Percentiles rank a stretch among this genome's conserved stretches.
phyloP scores from a whole-genome alignment of 192 early-diverging fungal genomes.

The Podochytrium sp. region DNA sequence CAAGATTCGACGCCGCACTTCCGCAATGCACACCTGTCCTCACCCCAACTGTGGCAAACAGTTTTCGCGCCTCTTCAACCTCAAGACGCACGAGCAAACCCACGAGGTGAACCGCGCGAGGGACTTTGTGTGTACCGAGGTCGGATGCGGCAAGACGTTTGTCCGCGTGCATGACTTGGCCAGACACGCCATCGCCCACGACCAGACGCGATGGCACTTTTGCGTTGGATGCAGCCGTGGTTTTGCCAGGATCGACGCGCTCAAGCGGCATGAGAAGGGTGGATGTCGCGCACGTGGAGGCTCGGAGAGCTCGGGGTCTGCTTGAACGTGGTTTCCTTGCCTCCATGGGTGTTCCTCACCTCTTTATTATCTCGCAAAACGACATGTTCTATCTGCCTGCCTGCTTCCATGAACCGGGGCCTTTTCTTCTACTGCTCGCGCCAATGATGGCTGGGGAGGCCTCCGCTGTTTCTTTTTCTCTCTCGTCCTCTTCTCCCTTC shows the following conservation, averaged over 20 bases:
- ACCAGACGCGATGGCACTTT: conserved; percentile 20
- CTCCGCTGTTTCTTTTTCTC: too few relatives aligned
- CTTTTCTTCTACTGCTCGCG: too few relatives aligned
- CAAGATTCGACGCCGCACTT: neutral
- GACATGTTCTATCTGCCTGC: too few relatives aligned
- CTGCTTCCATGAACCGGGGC: too few relatives aligned
- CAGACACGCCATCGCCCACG: conserved; percentile 45
- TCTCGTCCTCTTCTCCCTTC: too few relatives aligned
- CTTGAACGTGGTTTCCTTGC: too few relatives aligned
- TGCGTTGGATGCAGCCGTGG: conserved; percentile 28
- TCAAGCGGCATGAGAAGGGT: conserved; percentile 20
- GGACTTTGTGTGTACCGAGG: conserved; percentile 49
- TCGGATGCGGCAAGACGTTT: conserved; percentile 67
- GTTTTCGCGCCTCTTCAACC: conserved; percentile 68
- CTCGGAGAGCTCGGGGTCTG: too few relatives aligned
- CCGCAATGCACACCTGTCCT: conserved; percentile 50
- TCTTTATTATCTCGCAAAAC: too few relatives aligned
- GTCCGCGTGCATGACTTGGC: conserved; percentile 79
- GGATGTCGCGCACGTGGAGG: neutral
- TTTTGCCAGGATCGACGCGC: conserved; percentile 34
- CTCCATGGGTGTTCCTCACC: too few relatives aligned
- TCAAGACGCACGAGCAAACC: conserved; percentile 66
- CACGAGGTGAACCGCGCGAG: conserved; percentile 64
- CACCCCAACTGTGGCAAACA: conserved; percentile 62
- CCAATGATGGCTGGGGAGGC: too few relatives aligned